Evolutionary conservation across 257 asterid genomes (phyloP).

Genomic region (Solanum sitiens): DNA sequence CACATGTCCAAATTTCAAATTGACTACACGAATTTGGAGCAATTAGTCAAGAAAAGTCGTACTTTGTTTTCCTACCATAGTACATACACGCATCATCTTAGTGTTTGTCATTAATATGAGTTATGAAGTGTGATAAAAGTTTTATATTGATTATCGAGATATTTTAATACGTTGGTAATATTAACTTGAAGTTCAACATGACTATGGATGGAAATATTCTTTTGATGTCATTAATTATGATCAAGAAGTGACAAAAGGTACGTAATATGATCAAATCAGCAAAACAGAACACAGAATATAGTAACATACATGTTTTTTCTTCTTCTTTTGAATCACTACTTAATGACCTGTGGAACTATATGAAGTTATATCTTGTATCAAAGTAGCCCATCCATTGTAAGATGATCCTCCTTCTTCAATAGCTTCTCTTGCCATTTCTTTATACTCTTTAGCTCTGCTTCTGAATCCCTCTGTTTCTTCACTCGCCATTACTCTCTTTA

Average conservation of each 20-base stretch:
- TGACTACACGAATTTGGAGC: background rate
- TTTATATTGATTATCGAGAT: background rate
- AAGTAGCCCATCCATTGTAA: slow-evolving; percentile 19
- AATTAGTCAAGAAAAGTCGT: background rate
- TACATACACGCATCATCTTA: background rate
- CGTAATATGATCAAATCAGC: background rate
- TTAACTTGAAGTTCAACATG: background rate
- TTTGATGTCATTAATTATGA: background rate
- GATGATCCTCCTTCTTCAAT: slow-evolving; percentile 55
- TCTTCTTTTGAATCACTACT: background rate
- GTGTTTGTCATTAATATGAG: too few species aligned
- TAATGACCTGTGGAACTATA: background rate
- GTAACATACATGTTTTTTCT: background rate
- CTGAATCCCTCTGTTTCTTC: slow-evolving; percentile 30
- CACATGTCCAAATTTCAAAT: too few species aligned
- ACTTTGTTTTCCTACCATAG: background rate
- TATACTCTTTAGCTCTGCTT: slow-evolving; percentile 9
- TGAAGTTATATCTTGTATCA: slow-evolving; percentile 26
- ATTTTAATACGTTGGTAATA: background rate
- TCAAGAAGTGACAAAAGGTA: background rate
- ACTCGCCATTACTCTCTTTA: slow-evolving; percentile 24
- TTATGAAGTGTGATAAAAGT: background rate
- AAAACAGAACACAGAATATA: background rate
- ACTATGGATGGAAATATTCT: background rate
- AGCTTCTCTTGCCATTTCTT: slow-evolving; percentile 24